A percentile compares a stretch with the other conserved stretches of the same genome.
These are phyloP conservation scores for Forsythia viridissima DNA, from an alignment of 257 asterid genomes.

Conservation along the genomic window DNA sequence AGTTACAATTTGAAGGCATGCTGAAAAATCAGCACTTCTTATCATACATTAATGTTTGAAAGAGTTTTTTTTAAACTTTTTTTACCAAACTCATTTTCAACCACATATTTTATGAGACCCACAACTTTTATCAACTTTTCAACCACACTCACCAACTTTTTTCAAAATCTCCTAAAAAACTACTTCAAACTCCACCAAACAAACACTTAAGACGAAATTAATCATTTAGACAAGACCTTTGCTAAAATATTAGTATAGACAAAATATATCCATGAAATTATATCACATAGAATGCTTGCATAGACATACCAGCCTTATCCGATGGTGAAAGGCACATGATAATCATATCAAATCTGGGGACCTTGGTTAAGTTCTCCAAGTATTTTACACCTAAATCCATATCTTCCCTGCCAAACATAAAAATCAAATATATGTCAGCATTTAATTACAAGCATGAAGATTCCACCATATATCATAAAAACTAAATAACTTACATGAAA, in stretches of 20 bases:
- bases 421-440: conserved; percentile 20
- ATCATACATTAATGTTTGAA: too few relatives aligned
- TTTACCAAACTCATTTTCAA: too few relatives aligned
- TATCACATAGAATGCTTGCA: neutral
- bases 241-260: neutral
- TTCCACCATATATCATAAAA: conserved; percentile 15
- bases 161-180: too few relatives aligned
- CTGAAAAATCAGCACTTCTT: too few relatives aligned
- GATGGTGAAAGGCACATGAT: conserved; percentile 80
- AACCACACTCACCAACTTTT: too few relatives aligned
- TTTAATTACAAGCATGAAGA: conserved; percentile 11
- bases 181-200: too few relatives aligned
- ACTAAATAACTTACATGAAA: conserved; percentile 56
- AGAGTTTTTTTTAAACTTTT: too few relatives aligned
- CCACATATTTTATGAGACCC: too few relatives aligned
- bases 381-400: conserved; percentile 66
- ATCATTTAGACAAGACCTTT: neutral
- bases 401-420: conserved; percentile 71
- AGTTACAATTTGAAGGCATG: neutral
- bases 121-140: too few relatives aligned
- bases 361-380: conserved; percentile 66
- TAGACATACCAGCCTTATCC: conserved; percentile 74
- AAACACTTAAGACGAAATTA: neutral
- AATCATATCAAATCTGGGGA: conserved; percentile 85
- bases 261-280: neutral